Conservation (phyloP, 768 basidiomycete genomes). For the Peribolospora baueri region DNA sequence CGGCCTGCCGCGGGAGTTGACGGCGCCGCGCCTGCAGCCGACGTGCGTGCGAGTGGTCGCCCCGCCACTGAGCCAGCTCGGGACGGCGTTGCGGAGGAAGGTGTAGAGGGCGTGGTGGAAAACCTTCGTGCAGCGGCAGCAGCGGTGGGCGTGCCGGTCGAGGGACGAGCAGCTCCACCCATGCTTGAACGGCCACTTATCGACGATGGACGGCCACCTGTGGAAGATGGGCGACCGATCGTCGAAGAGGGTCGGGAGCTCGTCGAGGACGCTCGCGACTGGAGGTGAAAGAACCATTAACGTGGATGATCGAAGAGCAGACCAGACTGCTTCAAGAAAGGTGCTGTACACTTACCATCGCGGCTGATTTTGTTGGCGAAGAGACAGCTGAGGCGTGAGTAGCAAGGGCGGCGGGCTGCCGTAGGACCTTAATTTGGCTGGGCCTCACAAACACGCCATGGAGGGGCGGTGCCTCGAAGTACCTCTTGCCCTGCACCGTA, state of each 20-base stretch:
- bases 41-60: slow-evolving; percentile 1
- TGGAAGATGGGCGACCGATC: too few relatives aligned
- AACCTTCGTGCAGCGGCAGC: too few relatives aligned
- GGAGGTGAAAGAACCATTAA: neutral
- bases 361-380: neutral
- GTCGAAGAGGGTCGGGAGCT: neutral
- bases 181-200: too few relatives aligned
- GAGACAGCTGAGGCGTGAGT: neutral
- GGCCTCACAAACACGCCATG: slow-evolving; percentile 77
- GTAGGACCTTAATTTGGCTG: slow-evolving; percentile 40
- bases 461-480: slow-evolving; percentile 52
- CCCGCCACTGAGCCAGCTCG: neutral
- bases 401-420: neutral
- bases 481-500: slow-evolving; percentile 38
- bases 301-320: neutral
- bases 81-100: neutral
- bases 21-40: neutral
- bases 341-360: neutral
- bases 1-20: neutral
- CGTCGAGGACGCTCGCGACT: neutral
- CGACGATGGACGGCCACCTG: too few relatives aligned
- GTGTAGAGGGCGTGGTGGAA: too few relatives aligned
- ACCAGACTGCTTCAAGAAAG: too few relatives aligned
- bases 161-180: too few relatives aligned
- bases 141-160: too few relatives aligned